These are phyloP conservation scores for Plasmodium berghei DNA, from an alignment of 169 alveolate genomes.

Conservation along the genomic window DNA sequence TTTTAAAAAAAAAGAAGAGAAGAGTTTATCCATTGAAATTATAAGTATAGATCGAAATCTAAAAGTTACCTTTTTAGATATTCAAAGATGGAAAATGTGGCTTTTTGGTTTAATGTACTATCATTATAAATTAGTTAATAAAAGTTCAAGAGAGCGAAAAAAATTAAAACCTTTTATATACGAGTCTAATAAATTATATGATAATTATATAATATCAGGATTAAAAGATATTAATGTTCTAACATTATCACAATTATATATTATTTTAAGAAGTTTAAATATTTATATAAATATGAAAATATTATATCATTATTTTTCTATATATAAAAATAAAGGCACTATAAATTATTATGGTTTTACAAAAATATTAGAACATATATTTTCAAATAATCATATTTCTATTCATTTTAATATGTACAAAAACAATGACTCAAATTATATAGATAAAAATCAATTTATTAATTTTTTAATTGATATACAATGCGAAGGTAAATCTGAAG, in stretches of 20 bases:
- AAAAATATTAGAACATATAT: conserved; percentile 73
- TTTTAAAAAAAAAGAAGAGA: conserved; percentile 77
- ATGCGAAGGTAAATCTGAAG: conserved; percentile 74
- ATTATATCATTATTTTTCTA: conserved; percentile 74
- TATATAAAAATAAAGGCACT: conserved; percentile 72
- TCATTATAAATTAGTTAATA: conserved; percentile 65
- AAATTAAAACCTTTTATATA: conserved; percentile 45
- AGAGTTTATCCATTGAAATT: conserved; percentile 76
- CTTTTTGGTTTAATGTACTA: conserved; percentile 75
- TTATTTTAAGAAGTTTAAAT: conserved; percentile 70
- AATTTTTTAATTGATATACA: conserved; percentile 68
- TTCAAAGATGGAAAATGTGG: conserved; percentile 79
- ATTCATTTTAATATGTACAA: conserved; percentile 60
- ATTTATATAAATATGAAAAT: conserved; percentile 74
- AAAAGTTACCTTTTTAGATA: conserved; percentile 68
- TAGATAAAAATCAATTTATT: conserved; percentile 63
- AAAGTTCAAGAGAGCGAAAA: conserved; percentile 48
- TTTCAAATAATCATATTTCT: conserved; percentile 67
- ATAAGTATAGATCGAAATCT: conserved; percentile 46
- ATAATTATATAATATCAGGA: conserved; percentile 74
- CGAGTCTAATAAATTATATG: conserved; percentile 67
- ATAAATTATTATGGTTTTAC: conserved; percentile 74
- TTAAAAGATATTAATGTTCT: conserved; percentile 68
- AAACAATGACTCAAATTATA: conserved; percentile 29
- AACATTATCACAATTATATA: conserved; percentile 71